These are phyloP conservation scores for Diplodia mutila DNA, from an alignment of 2,329 filamentous ascomycete species.

Conservation along the genomic window DNA sequence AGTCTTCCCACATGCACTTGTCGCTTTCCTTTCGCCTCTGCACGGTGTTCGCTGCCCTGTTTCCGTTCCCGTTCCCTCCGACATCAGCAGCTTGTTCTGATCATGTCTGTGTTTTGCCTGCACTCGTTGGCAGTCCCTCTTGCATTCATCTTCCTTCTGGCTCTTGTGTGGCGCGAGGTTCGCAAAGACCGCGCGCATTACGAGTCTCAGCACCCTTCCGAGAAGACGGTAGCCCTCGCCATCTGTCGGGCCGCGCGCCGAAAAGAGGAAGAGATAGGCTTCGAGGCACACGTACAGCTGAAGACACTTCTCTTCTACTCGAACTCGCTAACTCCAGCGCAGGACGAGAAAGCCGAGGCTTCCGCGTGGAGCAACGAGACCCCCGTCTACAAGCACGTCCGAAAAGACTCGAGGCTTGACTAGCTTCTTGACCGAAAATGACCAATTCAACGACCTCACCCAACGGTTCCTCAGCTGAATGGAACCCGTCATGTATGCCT, in stretches of 20 bases:
- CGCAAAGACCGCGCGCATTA: conserved; percentile 20
- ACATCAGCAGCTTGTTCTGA: not conserved
- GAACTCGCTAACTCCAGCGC: not conserved
- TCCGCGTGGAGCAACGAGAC: conserved; percentile 1
- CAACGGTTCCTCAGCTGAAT: conserved; percentile 30
- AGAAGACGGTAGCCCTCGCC: conserved; percentile 21
- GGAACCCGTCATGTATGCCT: conserved; percentile 47
- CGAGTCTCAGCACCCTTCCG: conserved; percentile 15
- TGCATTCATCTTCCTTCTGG: conserved; percentile 22
- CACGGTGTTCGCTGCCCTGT: not conserved
- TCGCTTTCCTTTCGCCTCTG: too few relatives aligned
- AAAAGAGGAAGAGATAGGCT: conserved; percentile 22
- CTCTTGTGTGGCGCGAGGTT: conserved; percentile 16
- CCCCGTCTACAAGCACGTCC: conserved; percentile 6
- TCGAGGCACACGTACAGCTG: not conserved
- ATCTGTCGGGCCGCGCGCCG: conserved; percentile 15
- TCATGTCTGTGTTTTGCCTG: conserved; percentile 17
- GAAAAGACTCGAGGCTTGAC: conserved; percentile 17
- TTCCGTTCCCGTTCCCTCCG: not conserved
- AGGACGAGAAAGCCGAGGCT: not conserved
- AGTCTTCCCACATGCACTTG: not conserved
- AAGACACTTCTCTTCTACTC: not conserved
- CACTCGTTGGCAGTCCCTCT: conserved; percentile 21
- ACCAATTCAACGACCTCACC: not conserved
- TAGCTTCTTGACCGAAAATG: conserved; percentile 1